These are phyloP conservation scores for Fusarium falciforme DNA, from an alignment of 2,329 filamentous ascomycete genomes.

Conservation along the genomic window DNA sequence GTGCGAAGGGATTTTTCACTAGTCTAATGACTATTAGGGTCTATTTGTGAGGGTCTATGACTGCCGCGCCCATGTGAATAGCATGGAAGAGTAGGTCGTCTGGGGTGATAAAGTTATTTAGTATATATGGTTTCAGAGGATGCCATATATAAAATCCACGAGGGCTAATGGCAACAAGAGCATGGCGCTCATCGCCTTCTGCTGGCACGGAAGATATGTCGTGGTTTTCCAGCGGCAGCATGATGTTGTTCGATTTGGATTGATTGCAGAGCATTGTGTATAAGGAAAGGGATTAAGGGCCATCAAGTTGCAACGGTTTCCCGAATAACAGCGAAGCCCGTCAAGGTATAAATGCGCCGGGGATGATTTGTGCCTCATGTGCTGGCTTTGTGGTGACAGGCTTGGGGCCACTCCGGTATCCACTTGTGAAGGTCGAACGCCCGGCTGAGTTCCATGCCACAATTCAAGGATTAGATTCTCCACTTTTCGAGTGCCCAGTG, in stretches of 20 bases:
- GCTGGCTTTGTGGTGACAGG: too few species aligned
- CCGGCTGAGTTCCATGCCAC: not conserved
- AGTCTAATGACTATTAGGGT: not conserved
- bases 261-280: not conserved
- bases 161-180: not conserved
- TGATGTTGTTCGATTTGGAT: too few species aligned
- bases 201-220: not conserved
- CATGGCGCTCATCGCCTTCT: not conserved
- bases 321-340: too few species aligned
- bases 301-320: too few species aligned
- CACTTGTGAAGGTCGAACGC: too few species aligned
- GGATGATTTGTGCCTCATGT: not conserved
- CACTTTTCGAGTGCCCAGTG: not conserved
- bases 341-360: not conserved
- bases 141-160: not conserved
- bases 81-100: slow-evolving; percentile 13
- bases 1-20: not conserved
- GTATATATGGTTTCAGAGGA: not conserved
- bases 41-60: not conserved
- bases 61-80: slow-evolving; percentile 15
- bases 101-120: not conserved
- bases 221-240: not conserved
- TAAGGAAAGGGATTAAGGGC: too few species aligned
- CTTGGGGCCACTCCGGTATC: too few species aligned
- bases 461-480: not conserved